Evolutionary conservation across 352 stramenopile genomes (phyloP), one percentile per base, ranked within the genome.

Genomic region (Phytophthora citrophthora): DNA sequence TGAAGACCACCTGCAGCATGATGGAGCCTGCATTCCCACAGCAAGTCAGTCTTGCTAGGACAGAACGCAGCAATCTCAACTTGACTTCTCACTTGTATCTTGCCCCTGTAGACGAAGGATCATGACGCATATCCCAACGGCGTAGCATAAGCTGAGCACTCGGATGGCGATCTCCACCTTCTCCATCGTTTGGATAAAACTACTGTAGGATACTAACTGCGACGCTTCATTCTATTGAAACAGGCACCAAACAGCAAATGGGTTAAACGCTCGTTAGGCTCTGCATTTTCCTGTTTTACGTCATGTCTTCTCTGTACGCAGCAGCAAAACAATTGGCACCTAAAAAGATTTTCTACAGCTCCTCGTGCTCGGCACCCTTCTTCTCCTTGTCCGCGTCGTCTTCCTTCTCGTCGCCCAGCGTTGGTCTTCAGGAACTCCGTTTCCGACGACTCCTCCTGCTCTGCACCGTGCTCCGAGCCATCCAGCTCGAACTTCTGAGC

Each of bases 401-500:
- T 41, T 70, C 23, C 26, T 70, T 44, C 20, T 70, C 54, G 2
- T 67, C 61, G 4, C 61, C 61, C 2, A n/a, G n/a, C n/a, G n/a
- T n/a, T n/a, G n/a, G n/a, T n/a, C n/a, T n/a, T n/a, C n/a, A n/a
- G n/a, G n/a, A n/a, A n/a, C n/a, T n/a, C n/a, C n/a, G n/a, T n/a
- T 6, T 61, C 61, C 6, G 27, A 32, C 40, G 60, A 36, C 26
- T 68, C 47, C 31, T 63, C 57, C 23, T 67, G 34, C 27, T 88
- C 79, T 7, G 78, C 66, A 52, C 82, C 86, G 71, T 91, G 74
- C 46, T 77, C 64, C 20, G 68, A 64, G 59, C 83, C 85, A 41
- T 90, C 80, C 8, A 90, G 57, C 54, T 91, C 81, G 55, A 91
- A 91, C 78, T 91, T 89, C 66, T 93, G 76, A 23, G 87, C 86